These are phyloP conservation scores for Balamuthia mandrillaris DNA, from an alignment of 208 protist species.

Conservation along the genomic window DNA sequence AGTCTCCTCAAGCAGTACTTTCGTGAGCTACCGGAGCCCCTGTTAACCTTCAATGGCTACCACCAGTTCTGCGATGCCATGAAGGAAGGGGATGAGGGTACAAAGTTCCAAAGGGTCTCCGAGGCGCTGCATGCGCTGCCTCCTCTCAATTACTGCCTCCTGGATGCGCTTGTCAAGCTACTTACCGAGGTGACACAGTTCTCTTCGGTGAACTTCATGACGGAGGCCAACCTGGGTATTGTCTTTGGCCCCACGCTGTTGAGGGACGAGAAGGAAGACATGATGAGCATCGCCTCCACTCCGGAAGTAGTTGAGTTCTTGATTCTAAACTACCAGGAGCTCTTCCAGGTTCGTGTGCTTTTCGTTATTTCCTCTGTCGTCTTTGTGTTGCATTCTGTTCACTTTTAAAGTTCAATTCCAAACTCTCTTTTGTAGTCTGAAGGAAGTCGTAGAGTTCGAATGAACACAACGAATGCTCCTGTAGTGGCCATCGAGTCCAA, in stretches of 20 bases:
- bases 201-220: background rate
- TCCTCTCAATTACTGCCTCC: background rate
- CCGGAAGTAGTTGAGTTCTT: background rate
- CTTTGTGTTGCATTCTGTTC: no score
- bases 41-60: background rate
- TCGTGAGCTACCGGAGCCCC: background rate
- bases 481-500: no score
- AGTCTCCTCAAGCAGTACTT: constrained; percentile 17
- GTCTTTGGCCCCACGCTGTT: background rate
- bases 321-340: background rate
- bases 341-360: background rate
- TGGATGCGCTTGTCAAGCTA: background rate
- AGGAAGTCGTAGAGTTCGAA: no score
- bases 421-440: no score
- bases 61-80: background rate
- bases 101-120: background rate
- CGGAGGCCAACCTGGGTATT: background rate
- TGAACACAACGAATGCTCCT: no score
- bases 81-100: background rate
- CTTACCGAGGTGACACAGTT: background rate
- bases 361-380: background rate
- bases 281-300: constrained; percentile 2
- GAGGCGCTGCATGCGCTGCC: background rate
- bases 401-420: no score
- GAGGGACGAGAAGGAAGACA: constrained; percentile 3